Percentiles rank a stretch among this genome's conserved stretches.
Evolutionary conservation across 805 yeast species (phyloP).

Genomic region (Lachancea dasiensis): DNA sequence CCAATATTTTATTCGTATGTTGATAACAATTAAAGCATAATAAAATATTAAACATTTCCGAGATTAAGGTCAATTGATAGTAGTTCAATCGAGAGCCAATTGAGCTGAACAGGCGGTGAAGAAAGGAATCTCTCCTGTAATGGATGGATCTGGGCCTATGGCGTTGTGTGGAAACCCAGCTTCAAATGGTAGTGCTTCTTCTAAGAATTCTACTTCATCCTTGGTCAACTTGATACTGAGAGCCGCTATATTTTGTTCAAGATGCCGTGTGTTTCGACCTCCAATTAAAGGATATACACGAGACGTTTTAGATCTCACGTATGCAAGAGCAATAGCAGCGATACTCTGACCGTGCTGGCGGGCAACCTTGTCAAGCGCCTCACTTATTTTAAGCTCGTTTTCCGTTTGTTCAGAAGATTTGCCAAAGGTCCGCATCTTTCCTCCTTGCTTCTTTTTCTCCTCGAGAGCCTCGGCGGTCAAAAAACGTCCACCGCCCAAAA

Average conservation of each 20-base stretch:
- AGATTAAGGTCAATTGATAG: background rate
- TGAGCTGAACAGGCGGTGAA: conserved; percentile 7
- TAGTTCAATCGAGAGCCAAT: conserved; percentile 2
- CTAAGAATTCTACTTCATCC: conserved; percentile 14
- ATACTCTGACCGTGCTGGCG: conserved; percentile 14
- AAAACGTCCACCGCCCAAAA: conserved; percentile 20
- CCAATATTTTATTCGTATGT: too few relatives aligned
- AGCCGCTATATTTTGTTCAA: conserved; percentile 18
- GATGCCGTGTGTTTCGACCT: conserved; percentile 19
- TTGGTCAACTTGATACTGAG: conserved; percentile 13
- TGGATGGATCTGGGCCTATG: conserved; percentile 15
- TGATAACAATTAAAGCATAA: too few relatives aligned
- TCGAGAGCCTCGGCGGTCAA: conserved; percentile 16
- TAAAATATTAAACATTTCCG: too few relatives aligned
- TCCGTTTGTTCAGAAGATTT: conserved; percentile 9
- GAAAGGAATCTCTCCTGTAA: conserved; percentile 5
- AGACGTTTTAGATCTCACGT: conserved; percentile 17
- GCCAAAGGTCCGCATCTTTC: conserved; percentile 9
- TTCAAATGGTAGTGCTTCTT: conserved; percentile 14
- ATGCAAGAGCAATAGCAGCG: conserved; percentile 21
- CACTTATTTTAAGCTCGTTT: conserved; percentile 14
- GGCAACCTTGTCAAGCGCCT: conserved; percentile 16
- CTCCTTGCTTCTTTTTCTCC: conserved; percentile 14
- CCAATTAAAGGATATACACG: conserved; percentile 21
- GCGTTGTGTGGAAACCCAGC: conserved; percentile 16